These are phyloP conservation scores for Hanseniaspora mollemarum DNA, from an alignment of 805 yeast genomes.

Conservation along the genomic window DNA sequence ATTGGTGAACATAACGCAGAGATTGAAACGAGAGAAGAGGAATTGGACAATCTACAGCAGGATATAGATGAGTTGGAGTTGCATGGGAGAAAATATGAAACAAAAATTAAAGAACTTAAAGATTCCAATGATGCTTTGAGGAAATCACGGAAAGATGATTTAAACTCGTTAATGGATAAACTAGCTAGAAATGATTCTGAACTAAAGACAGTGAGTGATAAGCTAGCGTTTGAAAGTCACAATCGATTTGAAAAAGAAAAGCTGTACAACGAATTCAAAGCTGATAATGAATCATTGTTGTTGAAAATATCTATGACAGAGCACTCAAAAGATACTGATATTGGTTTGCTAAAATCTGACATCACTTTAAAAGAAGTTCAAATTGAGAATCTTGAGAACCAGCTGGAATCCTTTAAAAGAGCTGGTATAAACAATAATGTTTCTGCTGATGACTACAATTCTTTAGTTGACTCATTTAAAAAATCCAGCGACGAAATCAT, in stretches of 20 bases:
- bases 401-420: conserved; percentile 6
- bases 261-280: background rate
- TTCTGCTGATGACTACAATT: conserved; percentile 10
- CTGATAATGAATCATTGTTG: background rate
- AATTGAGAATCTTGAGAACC: conserved; percentile 2
- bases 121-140: conserved; percentile 18
- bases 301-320: background rate
- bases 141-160: background rate
- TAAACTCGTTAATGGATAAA: background rate
- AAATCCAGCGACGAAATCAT: background rate
- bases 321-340: background rate
- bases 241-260: background rate
- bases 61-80: conserved; percentile 21
- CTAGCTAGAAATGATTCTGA: background rate
- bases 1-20: conserved; percentile 22
- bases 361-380: conserved; percentile 3
- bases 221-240: background rate
- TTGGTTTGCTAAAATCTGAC: conserved; percentile 4
- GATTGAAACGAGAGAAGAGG: conserved; percentile 21
- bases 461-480: conserved; percentile 4
- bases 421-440: conserved; percentile 6
- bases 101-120: conserved; percentile 13
- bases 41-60: conserved; percentile 20
- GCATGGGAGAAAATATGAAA: conserved; percentile 13
- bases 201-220: background rate